Percentiles rank a stretch among this genome's conserved stretches.
phyloP scores from a whole-genome alignment of 2,329 filamentous ascomycete genomes.

The Fusarium tupiense region DNA sequence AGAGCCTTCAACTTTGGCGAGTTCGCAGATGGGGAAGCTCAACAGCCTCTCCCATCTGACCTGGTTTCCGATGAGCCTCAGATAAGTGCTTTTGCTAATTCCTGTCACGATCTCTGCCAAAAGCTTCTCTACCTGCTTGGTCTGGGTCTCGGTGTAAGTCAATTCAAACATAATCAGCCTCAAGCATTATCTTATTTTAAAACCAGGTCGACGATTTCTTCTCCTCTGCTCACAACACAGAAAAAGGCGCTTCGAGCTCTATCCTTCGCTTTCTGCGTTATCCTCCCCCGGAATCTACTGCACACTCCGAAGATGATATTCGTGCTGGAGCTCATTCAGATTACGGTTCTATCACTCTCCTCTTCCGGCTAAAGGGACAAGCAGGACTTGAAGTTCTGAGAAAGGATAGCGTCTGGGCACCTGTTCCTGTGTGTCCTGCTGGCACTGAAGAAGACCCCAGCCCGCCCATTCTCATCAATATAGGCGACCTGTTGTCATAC shows the following conservation, averaged over 20 bases:
- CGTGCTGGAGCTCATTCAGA: slow-evolving; percentile 93
- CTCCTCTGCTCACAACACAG: slow-evolving; percentile 59
- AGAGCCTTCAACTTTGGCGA: slow-evolving; percentile 94
- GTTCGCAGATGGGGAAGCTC: slow-evolving; percentile 73
- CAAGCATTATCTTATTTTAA: slow-evolving; percentile 2
- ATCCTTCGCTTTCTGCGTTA: slow-evolving; percentile 80
- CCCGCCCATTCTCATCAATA: slow-evolving; percentile 84
- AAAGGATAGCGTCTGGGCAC: slow-evolving; percentile 64
- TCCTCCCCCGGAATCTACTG: slow-evolving; percentile 61
- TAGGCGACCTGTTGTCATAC: slow-evolving; percentile 76
- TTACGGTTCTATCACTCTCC: slow-evolving; percentile 76
- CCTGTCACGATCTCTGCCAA: slow-evolving; percentile 78
- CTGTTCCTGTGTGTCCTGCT: slow-evolving; percentile 73
- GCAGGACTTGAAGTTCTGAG: slow-evolving; percentile 86
- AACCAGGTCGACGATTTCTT: slow-evolving; percentile 62
- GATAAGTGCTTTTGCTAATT: slow-evolving; percentile 72
- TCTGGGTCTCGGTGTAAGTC: slow-evolving; percentile 73
- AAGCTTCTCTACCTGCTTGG: slow-evolving; percentile 81
- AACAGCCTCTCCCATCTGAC: slow-evolving; percentile 78
- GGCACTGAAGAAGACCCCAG: slow-evolving; percentile 66
- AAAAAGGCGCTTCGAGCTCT: slow-evolving; percentile 60
- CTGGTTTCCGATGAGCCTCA: slow-evolving; percentile 68
- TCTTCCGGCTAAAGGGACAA: slow-evolving; percentile 88
- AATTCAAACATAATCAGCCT: neutral
- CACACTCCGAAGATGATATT: slow-evolving; percentile 67